Evolutionary conservation across 805 yeast genomes (phyloP).

Genomic region (Helenozyma rhizophorensis): DNA sequence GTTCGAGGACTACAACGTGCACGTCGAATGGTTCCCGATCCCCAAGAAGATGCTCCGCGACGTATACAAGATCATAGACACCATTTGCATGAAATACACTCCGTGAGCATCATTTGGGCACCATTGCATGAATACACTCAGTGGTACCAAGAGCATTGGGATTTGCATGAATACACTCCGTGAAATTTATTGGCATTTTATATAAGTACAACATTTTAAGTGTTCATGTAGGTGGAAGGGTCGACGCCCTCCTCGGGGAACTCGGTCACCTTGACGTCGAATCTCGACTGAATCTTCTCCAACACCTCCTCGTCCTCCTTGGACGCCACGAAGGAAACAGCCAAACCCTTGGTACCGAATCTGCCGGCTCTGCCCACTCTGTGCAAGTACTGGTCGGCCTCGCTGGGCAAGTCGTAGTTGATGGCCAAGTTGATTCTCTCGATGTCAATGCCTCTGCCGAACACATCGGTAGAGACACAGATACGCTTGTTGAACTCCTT

Average conservation of each 20-base stretch:
- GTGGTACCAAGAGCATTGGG: too few relatives aligned
- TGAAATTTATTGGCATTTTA: conserved; percentile 1
- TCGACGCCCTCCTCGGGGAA: conserved; percentile 98
- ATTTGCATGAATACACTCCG: too few relatives aligned
- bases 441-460: conserved; percentile 99
- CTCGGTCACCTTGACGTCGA: conserved; percentile 90
- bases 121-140: too few relatives aligned
- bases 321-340: conserved; percentile 81
- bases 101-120: too few relatives aligned
- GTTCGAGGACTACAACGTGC: conserved; percentile 28
- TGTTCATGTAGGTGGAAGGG: conserved; percentile 96
- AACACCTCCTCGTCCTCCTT: conserved; percentile 87
- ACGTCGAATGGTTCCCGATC: conserved; percentile 55
- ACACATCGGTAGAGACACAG: conserved; percentile 97
- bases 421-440: conserved; percentile 98
- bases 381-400: conserved; percentile 97
- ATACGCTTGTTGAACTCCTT: conserved; percentile 98
- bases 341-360: conserved; percentile 98
- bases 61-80: conserved; percentile 13
- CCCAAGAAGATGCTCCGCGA: conserved; percentile 29
- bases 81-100: conserved; percentile 8
- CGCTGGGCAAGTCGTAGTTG: conserved; percentile 93
- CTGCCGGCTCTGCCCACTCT: conserved; percentile 99
- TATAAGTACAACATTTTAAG: conserved; percentile 41
- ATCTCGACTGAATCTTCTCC: conserved; percentile 91